Evolutionary conservation across 805 yeast genomes (phyloP), one percentile per base, ranked within the genome.

Genomic region (Grigorovia humatica): DNA sequence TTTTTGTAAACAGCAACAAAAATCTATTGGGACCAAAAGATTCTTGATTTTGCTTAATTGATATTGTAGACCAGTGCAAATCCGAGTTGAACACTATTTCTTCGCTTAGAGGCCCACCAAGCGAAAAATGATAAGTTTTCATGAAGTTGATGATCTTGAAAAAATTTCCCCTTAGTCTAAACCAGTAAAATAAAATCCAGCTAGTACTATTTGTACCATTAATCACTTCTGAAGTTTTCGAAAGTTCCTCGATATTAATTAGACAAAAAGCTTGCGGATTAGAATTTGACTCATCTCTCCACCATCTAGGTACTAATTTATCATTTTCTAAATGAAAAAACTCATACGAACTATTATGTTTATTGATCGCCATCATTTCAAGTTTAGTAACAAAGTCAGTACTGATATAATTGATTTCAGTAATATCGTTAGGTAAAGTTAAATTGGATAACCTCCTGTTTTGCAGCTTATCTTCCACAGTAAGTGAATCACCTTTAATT

Each of bases 21-120:
- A 63, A 60, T 52, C 79, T 78, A 8, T 65, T 59, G 38, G 75
- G 71, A 1, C 83, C 83, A 66, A 79, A 79, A 30, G 65, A 70
- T 7, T 58, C 43, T 42, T 65, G 60, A 51, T 57, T 52, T 35
- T 54, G 49, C 6, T 35, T 27, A 20, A 46, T 32, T 11, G 56
- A 42, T 9, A 48, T 55, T 19, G 48, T 51, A 35, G 53, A 54
- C 9, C 58, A 57, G 12, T 45, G 13, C 20, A 52, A 55, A 23
- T 52, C 52, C 11, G 47, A 27, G 30, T 56, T 57, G n/a, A 56
- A 19, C 23, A 52, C 52, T 43, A 63, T 41, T 1, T 58, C 9
- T 35, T 49, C 51, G 1, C 61, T 59, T 9, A 63, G 12, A 1
- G 61, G 42, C 40, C 46, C 52, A 11, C 67, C 67, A 20, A 61